A percentile compares a stretch with the other conserved stretches of the same genome.
phyloP scores from a whole-genome alignment of 164 flowering plant species.

The Houttuynia cordata region DNA sequence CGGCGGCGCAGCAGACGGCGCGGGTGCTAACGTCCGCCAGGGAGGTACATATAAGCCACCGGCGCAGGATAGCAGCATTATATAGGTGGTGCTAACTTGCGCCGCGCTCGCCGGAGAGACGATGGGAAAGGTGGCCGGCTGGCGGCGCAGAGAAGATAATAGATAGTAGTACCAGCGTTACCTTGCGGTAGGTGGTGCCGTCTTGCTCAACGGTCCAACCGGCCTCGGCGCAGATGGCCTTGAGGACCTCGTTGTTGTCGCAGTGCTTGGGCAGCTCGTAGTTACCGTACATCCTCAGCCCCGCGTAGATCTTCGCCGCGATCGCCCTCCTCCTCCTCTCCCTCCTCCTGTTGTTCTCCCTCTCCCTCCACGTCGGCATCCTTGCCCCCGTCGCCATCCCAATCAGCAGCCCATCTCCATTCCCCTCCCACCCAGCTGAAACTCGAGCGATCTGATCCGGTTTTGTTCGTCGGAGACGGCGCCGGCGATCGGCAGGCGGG shows the following conservation, averaged over 20 bases:
- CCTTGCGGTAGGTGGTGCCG: conserved; percentile 91
- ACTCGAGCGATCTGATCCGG: background rate
- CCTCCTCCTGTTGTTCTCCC: conserved; percentile 79
- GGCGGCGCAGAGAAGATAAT: background rate
- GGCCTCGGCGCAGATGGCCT: conserved; percentile 82
- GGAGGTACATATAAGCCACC: too few relatives aligned
- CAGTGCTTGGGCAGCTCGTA: conserved; percentile 87
- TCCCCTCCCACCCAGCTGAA: background rate
- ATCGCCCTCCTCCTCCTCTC: conserved; percentile 79
- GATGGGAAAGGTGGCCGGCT: background rate
- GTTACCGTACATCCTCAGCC: conserved; percentile 72
- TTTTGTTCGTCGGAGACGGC: too few relatives aligned
- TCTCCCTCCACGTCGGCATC: conserved; percentile 87
- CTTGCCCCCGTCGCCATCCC: conserved; percentile 69
- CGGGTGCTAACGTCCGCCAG: too few relatives aligned
- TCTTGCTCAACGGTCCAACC: conserved; percentile 91
- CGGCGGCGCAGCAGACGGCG: too few relatives aligned
- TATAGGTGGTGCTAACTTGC: background rate
- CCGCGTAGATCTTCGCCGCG: conserved; percentile 85
- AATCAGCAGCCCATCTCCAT: background rate
- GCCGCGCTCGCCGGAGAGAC: background rate
- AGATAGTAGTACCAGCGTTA: conserved; percentile 4
- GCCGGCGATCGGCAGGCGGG: too few relatives aligned
- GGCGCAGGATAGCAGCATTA: too few relatives aligned
- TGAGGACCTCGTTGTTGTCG: conserved; percentile 87